These are phyloP conservation scores for Mycosphaerella arachidis DNA, from an alignment of 2,329 filamentous ascomycete genomes.

Conservation along the genomic window DNA sequence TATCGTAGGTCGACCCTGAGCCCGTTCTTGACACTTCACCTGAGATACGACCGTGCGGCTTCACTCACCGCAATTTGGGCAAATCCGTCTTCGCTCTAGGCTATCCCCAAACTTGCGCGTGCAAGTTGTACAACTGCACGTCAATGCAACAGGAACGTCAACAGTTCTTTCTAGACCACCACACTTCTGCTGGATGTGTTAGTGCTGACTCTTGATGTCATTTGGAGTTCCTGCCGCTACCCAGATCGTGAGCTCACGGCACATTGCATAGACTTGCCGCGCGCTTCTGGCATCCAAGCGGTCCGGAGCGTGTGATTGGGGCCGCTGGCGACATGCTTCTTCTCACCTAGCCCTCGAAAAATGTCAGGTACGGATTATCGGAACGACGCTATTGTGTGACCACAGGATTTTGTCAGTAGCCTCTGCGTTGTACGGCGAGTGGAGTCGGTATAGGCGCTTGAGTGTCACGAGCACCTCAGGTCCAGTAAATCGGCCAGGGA, in stretches of 20 bases:
- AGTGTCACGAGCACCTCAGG: not conserved
- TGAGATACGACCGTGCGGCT: slow-evolving; percentile 9
- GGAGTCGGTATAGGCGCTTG: slow-evolving; percentile 2
- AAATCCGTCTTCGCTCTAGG: slow-evolving; percentile 9
- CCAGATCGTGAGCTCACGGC: slow-evolving; percentile 1
- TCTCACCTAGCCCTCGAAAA: not conserved
- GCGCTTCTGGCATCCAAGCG: slow-evolving; percentile 1
- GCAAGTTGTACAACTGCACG: slow-evolving; percentile 12
- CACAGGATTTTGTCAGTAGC: not conserved
- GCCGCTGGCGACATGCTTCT: not conserved
- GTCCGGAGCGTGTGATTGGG: slow-evolving; percentile 2
- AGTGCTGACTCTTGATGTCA: not conserved
- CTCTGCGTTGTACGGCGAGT: slow-evolving; percentile 1
- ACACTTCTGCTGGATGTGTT: not conserved
- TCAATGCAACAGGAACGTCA: slow-evolving; percentile 12
- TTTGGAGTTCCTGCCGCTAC: slow-evolving; percentile 1
- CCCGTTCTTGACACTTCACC: slow-evolving; percentile 5
- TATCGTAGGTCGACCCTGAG: slow-evolving; percentile 7
- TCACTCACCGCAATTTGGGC: slow-evolving; percentile 19
- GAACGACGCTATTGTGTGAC: not conserved
- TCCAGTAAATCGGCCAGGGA: not conserved
- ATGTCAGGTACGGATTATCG: slow-evolving; percentile 2
- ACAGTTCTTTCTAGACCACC: not conserved
- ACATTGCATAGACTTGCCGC: slow-evolving; percentile 4
- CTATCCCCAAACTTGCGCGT: slow-evolving; percentile 12